These are phyloP conservation scores for Vaccinium myrtillus DNA, from an alignment of 148 eudicot genomes.

Conservation along the genomic window DNA sequence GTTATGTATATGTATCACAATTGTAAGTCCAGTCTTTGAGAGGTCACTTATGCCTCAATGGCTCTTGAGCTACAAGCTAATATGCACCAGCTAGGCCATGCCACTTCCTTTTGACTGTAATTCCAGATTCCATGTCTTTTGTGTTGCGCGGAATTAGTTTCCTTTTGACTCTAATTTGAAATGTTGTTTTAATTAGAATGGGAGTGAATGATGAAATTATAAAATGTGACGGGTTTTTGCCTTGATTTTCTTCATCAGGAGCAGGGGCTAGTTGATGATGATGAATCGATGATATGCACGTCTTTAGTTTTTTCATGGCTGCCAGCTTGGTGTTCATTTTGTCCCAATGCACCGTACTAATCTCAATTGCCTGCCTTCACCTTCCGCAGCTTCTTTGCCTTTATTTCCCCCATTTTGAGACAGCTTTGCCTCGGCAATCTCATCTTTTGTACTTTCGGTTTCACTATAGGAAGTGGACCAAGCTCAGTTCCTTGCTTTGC, in stretches of 20 bases:
- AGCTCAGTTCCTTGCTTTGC: neutral
- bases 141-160: neutral
- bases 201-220: neutral
- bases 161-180: neutral
- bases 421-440: neutral
- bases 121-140: neutral
- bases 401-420: no score
- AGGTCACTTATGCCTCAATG: neutral
- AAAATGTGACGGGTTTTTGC: neutral
- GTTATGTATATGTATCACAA: neutral
- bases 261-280: no score
- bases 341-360: no score
- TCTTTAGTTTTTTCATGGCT: no score
- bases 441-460: no score
- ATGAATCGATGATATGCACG: no score
- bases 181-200: neutral
- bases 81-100: neutral
- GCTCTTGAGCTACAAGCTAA: neutral
- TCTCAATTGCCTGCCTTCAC: no score
- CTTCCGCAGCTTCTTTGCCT: no score
- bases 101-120: neutral
- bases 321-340: no score
- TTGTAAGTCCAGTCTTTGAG: neutral
- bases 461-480: neutral
- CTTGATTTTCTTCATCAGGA: no score